These are phyloP conservation scores for Cichorium intybus DNA, from an alignment of 140 eudicot species.

Conservation along the genomic window DNA sequence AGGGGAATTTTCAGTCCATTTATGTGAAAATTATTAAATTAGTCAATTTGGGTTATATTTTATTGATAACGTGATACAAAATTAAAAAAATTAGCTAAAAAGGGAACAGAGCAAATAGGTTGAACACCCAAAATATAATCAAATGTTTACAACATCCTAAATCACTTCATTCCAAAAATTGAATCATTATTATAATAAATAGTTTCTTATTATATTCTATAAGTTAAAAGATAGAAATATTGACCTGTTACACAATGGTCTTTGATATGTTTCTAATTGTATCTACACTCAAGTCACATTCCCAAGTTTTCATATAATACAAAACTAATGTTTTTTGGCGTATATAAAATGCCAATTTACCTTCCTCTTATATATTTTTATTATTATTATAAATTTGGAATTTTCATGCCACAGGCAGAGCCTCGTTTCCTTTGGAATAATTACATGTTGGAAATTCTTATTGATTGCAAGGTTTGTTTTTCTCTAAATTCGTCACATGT, in stretches of 20 bases:
- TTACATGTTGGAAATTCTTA: constrained; percentile 83
- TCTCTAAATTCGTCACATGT: background rate
- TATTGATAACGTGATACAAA: background rate
- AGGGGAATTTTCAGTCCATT: background rate
- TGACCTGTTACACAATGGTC: background rate
- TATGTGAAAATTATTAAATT: background rate
- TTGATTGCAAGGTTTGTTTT: constrained; percentile 75
- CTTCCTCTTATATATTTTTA: constrained; percentile 1
- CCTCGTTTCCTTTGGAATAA: constrained; percentile 97
- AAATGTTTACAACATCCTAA: background rate
- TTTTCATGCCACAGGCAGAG: constrained; percentile 68
- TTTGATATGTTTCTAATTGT: constrained; percentile 1
- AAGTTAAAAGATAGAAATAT: background rate
- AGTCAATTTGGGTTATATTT: background rate
- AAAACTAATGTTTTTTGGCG: constrained; percentile 8
- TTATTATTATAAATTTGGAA: constrained; percentile 4
- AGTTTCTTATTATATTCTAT: background rate
- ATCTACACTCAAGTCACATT: background rate
- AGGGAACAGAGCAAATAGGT: background rate
- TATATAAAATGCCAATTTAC: background rate
- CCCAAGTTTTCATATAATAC: background rate
- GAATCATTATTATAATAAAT: background rate
- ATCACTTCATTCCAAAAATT: background rate
- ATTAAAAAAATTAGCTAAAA: background rate
- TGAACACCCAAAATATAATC: background rate